Percentiles rank a stretch among this genome's conserved stretches.
Evolutionary conservation across 1,139 yeast species (phyloP).

Genomic region (Pichia sorboxylosa): DNA sequence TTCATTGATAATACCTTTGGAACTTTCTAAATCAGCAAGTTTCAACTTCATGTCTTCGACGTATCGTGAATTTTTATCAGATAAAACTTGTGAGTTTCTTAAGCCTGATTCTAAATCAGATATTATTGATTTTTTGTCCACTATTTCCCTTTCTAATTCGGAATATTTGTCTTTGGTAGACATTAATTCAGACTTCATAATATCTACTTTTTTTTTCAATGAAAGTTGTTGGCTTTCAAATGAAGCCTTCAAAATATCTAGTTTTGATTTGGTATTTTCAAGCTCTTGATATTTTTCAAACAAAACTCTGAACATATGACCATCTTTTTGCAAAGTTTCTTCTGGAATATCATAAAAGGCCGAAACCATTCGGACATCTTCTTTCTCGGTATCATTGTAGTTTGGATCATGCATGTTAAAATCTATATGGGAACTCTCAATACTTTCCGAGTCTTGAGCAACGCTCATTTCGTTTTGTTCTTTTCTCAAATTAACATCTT

Average conservation of each 20-base stretch:
- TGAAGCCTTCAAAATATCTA: conserved; percentile 34
- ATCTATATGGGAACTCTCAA: too few relatives aligned
- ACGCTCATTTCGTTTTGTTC: too few relatives aligned
- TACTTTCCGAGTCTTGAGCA: too few relatives aligned
- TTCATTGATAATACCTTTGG: conserved; percentile 30
- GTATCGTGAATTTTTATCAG: conserved; percentile 1
- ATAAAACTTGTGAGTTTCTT: neutral
- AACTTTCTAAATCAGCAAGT: conserved; percentile 23
- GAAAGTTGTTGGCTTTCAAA: too few relatives aligned
- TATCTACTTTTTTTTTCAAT: conserved; percentile 40
- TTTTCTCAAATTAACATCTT: too few relatives aligned
- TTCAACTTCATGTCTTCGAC: conserved; percentile 14
- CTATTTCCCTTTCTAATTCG: conserved; percentile 21
- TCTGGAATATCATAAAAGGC: conserved; percentile 29
- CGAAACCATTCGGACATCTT: conserved; percentile 19
- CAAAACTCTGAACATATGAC: conserved; percentile 26
- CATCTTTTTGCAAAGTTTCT: conserved; percentile 18
- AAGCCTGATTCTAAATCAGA: conserved; percentile 17
- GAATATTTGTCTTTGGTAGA: conserved; percentile 4
- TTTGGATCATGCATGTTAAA: too few relatives aligned
- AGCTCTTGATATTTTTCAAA: conserved; percentile 35
- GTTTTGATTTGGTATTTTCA: conserved; percentile 40
- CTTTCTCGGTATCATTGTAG: too few relatives aligned
- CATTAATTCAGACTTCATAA: conserved; percentile 27
- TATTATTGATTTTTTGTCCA: conserved; percentile 22